Conservation (phyloP, 805 yeast species). For the Yarrowia hollandica region DNA sequence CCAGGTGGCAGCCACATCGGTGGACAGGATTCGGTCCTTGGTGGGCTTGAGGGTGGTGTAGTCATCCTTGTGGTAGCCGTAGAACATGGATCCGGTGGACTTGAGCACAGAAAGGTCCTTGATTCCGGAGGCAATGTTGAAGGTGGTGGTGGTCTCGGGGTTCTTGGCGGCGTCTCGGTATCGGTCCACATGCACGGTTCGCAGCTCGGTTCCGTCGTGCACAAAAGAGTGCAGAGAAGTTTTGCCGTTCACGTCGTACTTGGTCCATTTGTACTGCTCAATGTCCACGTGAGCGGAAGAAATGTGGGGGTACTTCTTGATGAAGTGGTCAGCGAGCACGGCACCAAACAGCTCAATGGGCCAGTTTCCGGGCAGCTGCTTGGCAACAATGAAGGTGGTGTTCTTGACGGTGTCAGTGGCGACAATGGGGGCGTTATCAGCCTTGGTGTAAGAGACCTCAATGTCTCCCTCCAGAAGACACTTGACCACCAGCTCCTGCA, state of each 20-base stretch:
- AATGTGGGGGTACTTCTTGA: slow-evolving; percentile 73
- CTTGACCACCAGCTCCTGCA: slow-evolving; percentile 80
- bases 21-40: slow-evolving; percentile 79
- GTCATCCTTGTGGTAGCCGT: slow-evolving; percentile 82
- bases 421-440: slow-evolving; percentile 84
- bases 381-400: slow-evolving; percentile 81
- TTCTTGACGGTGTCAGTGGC: slow-evolving; percentile 95
- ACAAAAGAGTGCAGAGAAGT: slow-evolving; percentile 77
- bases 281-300: slow-evolving; percentile 67
- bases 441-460: slow-evolving; percentile 78
- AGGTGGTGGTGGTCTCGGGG: slow-evolving; percentile 45
- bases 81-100: slow-evolving; percentile 90
- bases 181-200: slow-evolving; percentile 48
- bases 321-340: slow-evolving; percentile 77
- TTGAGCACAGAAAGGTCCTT: slow-evolving; percentile 82
- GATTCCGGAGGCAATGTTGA: slow-evolving; percentile 63
- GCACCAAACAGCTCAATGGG: slow-evolving; percentile 91
- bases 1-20: slow-evolving; percentile 67
- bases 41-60: slow-evolving; percentile 86
- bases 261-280: slow-evolving; percentile 76
- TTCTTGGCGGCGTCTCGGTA: slow-evolving; percentile 33
- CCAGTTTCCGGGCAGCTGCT: slow-evolving; percentile 71
- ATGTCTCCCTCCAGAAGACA: slow-evolving; percentile 76
- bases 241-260: slow-evolving; percentile 70
- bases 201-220: slow-evolving; percentile 81